These are phyloP conservation scores for Vachellia pachyceras DNA, from an alignment of 306 rosid species.

Conservation along the genomic window DNA sequence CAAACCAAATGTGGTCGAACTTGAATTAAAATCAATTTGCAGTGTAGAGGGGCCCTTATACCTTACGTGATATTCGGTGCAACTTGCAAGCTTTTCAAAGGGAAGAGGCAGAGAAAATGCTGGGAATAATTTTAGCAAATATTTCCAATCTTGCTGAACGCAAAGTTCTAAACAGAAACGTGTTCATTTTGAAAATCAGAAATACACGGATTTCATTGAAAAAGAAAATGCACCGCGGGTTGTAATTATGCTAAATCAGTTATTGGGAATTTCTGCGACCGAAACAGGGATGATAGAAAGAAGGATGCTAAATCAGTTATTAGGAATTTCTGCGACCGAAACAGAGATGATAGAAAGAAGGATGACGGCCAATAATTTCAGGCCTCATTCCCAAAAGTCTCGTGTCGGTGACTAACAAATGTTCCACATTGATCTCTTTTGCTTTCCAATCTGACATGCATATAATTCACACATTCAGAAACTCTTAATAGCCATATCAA, in stretches of 20 bases:
- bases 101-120: not conserved
- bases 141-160: not conserved
- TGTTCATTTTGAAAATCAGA: not conserved
- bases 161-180: not conserved
- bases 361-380: not conserved
- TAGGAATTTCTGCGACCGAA: not conserved
- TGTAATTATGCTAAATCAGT: not conserved
- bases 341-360: not conserved
- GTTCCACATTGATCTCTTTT: not conserved
- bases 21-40: not conserved
- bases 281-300: not conserved
- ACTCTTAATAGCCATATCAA: not conserved
- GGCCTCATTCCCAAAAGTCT: not conserved
- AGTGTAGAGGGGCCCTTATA: not conserved
- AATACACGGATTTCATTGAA: not conserved
- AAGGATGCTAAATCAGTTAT: not conserved
- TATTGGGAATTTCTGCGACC: not conserved
- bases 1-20: not conserved
- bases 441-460: not conserved
- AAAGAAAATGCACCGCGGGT: not conserved
- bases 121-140: not conserved
- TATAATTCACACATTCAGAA: slow-evolving; percentile 13
- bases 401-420: not conserved
- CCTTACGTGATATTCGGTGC: not conserved
- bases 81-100: not conserved